Conservation (phyloP, 768 basidiomycete species). For the Tulasnella sp. region DNA sequence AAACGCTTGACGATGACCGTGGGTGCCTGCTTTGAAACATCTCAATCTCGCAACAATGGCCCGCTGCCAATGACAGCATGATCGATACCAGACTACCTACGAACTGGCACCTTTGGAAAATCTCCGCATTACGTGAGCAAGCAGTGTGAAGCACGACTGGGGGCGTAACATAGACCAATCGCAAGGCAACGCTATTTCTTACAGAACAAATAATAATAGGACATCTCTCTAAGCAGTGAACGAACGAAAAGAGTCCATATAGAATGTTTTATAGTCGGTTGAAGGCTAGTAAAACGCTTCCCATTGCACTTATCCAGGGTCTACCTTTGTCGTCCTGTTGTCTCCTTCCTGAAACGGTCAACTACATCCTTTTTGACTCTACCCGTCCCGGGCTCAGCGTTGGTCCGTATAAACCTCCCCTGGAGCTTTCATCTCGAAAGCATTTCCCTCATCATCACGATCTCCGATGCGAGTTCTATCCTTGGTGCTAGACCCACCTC, state of each 20-base stretch:
- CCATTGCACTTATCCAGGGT: neutral
- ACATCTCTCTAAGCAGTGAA: neutral
- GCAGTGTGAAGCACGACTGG: too few relatives aligned
- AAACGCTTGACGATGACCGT: neutral
- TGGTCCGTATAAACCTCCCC: neutral
- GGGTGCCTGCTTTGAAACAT: too few relatives aligned
- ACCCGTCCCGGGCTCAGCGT: neutral
- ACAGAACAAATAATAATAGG: too few relatives aligned
- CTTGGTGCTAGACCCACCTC: neutral
- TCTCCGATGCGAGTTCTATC: neutral
- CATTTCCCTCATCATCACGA: neutral
- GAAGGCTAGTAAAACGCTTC: neutral
- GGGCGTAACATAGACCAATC: too few relatives aligned
- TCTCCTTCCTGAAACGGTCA: neutral
- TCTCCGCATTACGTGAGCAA: too few relatives aligned
- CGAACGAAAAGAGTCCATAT: neutral
- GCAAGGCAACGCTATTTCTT: too few relatives aligned
- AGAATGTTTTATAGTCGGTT: neutral
- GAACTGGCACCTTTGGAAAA: too few relatives aligned
- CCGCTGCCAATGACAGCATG: too few relatives aligned
- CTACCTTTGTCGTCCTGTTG: neutral
- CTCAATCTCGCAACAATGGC: too few relatives aligned
- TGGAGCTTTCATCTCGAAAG: neutral
- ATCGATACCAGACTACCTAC: too few relatives aligned
- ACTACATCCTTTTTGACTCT: neutral